These are phyloP conservation scores for Metschnikowia reukaufii DNA, from an alignment of 805 yeast genomes.

Conservation along the genomic window DNA sequence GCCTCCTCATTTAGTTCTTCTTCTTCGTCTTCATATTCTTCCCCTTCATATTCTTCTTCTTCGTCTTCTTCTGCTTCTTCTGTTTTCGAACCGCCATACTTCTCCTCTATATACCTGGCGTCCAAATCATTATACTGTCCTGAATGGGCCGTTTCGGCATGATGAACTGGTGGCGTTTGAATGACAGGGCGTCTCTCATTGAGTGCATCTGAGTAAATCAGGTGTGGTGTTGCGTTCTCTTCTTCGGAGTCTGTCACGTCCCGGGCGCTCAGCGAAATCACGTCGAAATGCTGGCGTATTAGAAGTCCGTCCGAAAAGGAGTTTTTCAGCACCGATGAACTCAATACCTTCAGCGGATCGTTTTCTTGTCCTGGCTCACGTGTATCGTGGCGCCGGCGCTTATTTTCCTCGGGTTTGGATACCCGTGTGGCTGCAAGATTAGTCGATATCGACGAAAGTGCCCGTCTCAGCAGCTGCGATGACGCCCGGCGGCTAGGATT, in stretches of 20 bases:
- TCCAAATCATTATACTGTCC: constrained; percentile 1
- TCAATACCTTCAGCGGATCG: constrained; percentile 8
- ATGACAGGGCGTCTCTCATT: constrained; percentile 7
- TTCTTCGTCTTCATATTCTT: not conserved
- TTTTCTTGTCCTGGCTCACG: constrained; percentile 22
- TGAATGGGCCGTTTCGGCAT: not conserved
- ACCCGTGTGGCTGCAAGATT: constrained; percentile 20
- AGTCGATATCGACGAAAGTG: constrained; percentile 18
- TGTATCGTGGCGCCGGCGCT: constrained; percentile 19
- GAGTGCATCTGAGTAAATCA: constrained; percentile 15
- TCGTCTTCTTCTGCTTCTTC: constrained; percentile 24
- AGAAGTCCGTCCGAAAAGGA: constrained; percentile 17
- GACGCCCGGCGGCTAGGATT: constrained; percentile 14
- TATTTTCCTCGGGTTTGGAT: constrained; percentile 19
- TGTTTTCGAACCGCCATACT: not conserved
- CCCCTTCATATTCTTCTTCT: constrained; percentile 11
- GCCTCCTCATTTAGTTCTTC: constrained; percentile 1
- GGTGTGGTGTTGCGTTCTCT: constrained; percentile 11
- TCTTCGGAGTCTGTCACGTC: constrained; percentile 18
- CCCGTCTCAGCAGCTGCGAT: constrained; percentile 17
- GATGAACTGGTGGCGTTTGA: constrained; percentile 2
- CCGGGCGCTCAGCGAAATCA: constrained; percentile 11
- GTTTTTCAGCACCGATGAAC: constrained; percentile 12
- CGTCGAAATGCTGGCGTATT: constrained; percentile 21
- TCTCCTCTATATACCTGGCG: not conserved